Evolutionary conservation across 768 basidiomycete species (phyloP).

Genomic region (Kwoniella sp.): DNA sequence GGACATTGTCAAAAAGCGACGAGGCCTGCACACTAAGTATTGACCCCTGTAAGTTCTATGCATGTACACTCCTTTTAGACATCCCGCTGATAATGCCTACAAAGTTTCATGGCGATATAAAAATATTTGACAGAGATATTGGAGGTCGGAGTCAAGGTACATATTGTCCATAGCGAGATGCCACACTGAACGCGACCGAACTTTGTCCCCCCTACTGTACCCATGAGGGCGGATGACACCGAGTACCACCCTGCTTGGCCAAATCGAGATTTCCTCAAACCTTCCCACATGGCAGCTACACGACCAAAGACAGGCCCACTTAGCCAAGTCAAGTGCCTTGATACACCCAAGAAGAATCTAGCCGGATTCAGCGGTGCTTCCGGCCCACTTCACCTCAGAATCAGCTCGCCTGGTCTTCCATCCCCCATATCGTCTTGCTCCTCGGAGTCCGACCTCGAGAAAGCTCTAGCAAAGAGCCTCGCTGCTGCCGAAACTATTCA

Average conservation of each 20-base stretch:
- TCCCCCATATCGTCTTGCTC: background rate
- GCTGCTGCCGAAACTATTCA: background rate
- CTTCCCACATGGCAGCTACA: background rate
- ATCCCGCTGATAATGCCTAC: too few species aligned
- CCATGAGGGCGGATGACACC: background rate
- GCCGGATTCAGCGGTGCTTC: background rate
- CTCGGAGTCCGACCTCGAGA: background rate
- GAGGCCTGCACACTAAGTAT: too few species aligned
- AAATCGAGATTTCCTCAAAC: background rate
- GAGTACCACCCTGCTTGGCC: background rate
- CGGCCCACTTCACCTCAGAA: background rate
- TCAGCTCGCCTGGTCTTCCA: background rate
- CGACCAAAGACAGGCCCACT: background rate
- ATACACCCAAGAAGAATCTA: background rate
- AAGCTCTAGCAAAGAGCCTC: background rate
- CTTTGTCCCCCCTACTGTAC: too few species aligned
- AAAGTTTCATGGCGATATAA: too few species aligned
- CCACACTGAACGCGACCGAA: too few species aligned
- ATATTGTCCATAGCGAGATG: too few species aligned
- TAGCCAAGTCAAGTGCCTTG: background rate
- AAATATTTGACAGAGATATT: too few species aligned
- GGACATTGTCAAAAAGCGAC: too few species aligned
- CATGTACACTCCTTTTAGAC: too few species aligned
- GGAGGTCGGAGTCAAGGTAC: too few species aligned
- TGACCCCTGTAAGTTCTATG: too few species aligned